Percentiles rank a stretch among this genome's conserved stretches.
phyloP scores from a whole-genome alignment of 164 flowering plant species.

The Kalanchoe fedtschenkoi region DNA sequence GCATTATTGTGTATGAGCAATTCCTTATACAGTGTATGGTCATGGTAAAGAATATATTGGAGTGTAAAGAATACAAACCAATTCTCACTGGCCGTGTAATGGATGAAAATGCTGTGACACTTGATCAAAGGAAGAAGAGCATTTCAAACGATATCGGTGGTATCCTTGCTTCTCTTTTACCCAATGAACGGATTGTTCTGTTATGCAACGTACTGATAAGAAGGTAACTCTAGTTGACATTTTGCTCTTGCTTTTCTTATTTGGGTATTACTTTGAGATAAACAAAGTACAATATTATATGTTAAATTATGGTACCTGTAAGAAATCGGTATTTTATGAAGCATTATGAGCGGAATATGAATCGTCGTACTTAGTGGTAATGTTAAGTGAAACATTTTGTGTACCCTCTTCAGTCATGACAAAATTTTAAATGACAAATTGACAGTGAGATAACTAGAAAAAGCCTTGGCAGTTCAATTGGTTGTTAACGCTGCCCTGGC shows the following conservation, averaged over 20 bases:
- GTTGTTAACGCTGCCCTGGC: not conserved
- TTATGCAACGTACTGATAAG: slow-evolving; percentile 72
- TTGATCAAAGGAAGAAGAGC: slow-evolving; percentile 67
- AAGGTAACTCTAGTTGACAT: slow-evolving; percentile 35
- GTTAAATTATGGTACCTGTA: no score
- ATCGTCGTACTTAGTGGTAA: no score
- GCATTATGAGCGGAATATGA: no score
- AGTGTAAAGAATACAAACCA: slow-evolving; percentile 87
- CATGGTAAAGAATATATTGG: slow-evolving; percentile 65
- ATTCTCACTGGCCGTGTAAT: slow-evolving; percentile 70
- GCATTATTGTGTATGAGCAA: slow-evolving; percentile 47
- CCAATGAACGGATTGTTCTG: slow-evolving; percentile 65
- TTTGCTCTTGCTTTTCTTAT: not conserved
- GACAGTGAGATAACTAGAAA: no score
- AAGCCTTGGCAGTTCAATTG: no score
- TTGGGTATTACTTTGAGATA: not conserved
- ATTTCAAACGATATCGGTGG: slow-evolving; percentile 48
- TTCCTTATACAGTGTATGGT: slow-evolving; percentile 90
- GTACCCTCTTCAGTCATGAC: no score
- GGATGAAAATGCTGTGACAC: slow-evolving; percentile 54
- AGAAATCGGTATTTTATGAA: no score
- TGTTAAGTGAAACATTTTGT: no score
- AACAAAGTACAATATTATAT: not conserved
- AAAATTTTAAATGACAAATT: no score
- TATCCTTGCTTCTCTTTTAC: slow-evolving; percentile 58